Percentiles rank a stretch among this genome's conserved stretches.
phyloP scores from a whole-genome alignment of 2,329 filamentous ascomycete species.

The Alternaria sp. region DNA sequence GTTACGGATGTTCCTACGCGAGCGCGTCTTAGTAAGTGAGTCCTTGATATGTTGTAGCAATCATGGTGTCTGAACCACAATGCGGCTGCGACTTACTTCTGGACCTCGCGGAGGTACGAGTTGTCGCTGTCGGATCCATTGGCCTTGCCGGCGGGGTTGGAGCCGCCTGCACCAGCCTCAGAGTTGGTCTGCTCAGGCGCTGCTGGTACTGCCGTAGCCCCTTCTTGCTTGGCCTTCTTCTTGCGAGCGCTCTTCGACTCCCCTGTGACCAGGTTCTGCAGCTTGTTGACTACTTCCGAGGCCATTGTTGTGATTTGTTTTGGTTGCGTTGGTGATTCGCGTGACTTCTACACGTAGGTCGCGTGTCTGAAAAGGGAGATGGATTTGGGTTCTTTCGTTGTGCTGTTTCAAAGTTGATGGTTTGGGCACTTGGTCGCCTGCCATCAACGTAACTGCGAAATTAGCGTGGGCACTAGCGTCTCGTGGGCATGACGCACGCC shows the following conservation, averaged over 20 bases:
- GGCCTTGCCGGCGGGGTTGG: constrained; percentile 49
- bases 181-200: constrained; percentile 47
- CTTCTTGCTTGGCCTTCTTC: constrained; percentile 59
- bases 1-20: constrained; percentile 82
- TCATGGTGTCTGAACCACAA: constrained; percentile 1
- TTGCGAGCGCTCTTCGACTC: constrained; percentile 63
- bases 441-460: constrained; percentile 21
- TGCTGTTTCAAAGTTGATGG: constrained; percentile 20
- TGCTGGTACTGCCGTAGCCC: constrained; percentile 55
- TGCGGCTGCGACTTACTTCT: constrained; percentile 72
- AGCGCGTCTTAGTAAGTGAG: constrained; percentile 24
- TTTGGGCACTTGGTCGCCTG: constrained; percentile 20
- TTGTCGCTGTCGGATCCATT: constrained; percentile 75
- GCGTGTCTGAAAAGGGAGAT: constrained; percentile 17
- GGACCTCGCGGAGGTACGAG: constrained; percentile 83
- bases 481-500: constrained; percentile 19
- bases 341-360: constrained; percentile 25
- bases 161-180: constrained; percentile 40
- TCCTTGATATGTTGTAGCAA: neutral
- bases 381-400: constrained; percentile 13
- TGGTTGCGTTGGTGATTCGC: constrained; percentile 12
- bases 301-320: constrained; percentile 37
- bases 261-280: constrained; percentile 66
- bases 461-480: constrained; percentile 24
- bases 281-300: constrained; percentile 69